Conservation (phyloP, 345 rosid species). For the Citrus australasica region DNA sequence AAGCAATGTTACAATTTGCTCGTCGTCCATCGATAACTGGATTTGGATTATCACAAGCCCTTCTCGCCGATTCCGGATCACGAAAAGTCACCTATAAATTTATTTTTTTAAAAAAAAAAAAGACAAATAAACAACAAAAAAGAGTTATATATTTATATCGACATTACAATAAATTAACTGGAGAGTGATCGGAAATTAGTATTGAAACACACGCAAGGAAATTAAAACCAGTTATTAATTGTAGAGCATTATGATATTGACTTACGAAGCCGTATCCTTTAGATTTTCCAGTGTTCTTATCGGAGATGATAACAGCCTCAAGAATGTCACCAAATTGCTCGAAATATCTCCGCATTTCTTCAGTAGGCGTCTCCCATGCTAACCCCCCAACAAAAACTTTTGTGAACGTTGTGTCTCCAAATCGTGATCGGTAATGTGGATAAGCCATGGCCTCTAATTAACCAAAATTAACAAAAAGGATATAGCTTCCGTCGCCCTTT, state of each 20-base stretch:
- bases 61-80: constrained; percentile 81
- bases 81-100: constrained; percentile 71
- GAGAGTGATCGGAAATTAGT: no score
- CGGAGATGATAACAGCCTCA: constrained; percentile 88
- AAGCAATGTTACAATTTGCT: constrained; percentile 92
- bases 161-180: background rate
- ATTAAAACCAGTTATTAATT: no score
- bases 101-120: background rate
- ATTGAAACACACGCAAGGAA: no score
- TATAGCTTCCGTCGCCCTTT: no score
- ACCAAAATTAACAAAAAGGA: background rate
- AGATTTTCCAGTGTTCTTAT: constrained; percentile 81
- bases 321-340: constrained; percentile 94
- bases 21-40: constrained; percentile 88
- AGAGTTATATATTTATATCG: no score
- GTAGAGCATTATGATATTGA: background rate
- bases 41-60: constrained; percentile 75
- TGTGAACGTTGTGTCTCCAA: constrained; percentile 86
- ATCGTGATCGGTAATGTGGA: constrained; percentile 79
- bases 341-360: constrained; percentile 76
- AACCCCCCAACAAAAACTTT: constrained; percentile 92
- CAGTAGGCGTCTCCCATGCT: constrained; percentile 96
- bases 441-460: constrained; percentile 37
- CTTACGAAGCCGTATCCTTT: constrained; percentile 98
- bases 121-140: no score